Evolutionary conservation across 441 rosid species (phyloP).

Genomic region (Populus tomentosa): DNA sequence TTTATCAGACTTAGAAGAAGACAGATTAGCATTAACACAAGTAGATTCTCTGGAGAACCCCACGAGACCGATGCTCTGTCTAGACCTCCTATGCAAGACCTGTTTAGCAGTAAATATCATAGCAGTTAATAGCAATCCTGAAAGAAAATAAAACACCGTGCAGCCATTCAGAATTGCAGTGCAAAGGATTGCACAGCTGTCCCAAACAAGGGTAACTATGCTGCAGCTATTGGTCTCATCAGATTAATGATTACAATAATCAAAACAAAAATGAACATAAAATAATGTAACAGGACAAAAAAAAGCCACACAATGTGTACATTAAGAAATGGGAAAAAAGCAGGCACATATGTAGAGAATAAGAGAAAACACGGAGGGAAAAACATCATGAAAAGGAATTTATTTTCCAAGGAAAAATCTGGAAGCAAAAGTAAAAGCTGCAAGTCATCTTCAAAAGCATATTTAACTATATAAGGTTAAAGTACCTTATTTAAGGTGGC

Average conservation of each 20-base stretch:
- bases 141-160: not conserved
- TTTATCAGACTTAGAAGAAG: constrained; percentile 29
- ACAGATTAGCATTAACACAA: constrained; percentile 22
- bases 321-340: not conserved
- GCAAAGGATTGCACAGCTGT: not conserved
- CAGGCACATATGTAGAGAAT: not conserved
- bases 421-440: not conserved
- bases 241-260: not conserved
- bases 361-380: no score
- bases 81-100: constrained; percentile 44
- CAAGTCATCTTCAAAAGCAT: not conserved
- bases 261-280: not conserved
- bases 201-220: not conserved
- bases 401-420: not conserved
- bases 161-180: not conserved
- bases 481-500: constrained; percentile 42
- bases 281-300: not conserved
- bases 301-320: not conserved
- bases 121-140: constrained; percentile 12
- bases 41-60: constrained; percentile 34
- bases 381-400: not conserved
- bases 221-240: not conserved
- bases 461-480: constrained; percentile 2
- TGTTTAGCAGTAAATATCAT: constrained; percentile 23
- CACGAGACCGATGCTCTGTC: constrained; percentile 26